Conservation (phyloP, 202 grass and related monocot species). For the Cymbopogon flexuosus region DNA sequence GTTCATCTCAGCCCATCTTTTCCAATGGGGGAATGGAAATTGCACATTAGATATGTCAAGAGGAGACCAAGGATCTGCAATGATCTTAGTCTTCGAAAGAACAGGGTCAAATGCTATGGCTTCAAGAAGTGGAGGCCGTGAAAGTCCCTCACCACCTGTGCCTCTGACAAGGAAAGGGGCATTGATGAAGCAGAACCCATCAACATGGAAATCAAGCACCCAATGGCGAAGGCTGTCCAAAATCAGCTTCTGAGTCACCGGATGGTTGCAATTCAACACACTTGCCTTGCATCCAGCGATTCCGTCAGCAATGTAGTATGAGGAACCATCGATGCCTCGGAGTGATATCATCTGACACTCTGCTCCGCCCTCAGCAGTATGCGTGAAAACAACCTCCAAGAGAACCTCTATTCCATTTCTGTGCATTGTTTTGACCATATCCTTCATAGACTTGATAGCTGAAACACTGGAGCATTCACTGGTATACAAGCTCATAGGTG, state of each 20-base stretch:
- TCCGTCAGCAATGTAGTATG: slow-evolving; percentile 54
- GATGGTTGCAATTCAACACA: slow-evolving; percentile 64
- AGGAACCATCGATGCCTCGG: slow-evolving; percentile 68
- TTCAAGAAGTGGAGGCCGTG: slow-evolving; percentile 67
- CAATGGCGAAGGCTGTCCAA: slow-evolving; percentile 92
- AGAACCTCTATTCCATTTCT: slow-evolving; percentile 75
- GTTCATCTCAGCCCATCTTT: slow-evolving; percentile 84
- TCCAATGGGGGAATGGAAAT: slow-evolving; percentile 86
- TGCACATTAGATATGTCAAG: slow-evolving; percentile 54
- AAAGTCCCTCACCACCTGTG: slow-evolving; percentile 46
- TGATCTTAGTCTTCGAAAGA: slow-evolving; percentile 81
- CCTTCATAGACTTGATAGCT: slow-evolving; percentile 66
- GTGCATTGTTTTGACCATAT: slow-evolving; percentile 88
- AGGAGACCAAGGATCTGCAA: slow-evolving; percentile 85
- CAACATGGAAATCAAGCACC: slow-evolving; percentile 85
- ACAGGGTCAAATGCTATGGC: slow-evolving; percentile 82
- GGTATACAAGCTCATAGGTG: slow-evolving; percentile 45
- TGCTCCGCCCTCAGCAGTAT: slow-evolving; percentile 64
- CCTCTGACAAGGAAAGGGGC: slow-evolving; percentile 63
- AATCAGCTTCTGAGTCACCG: slow-evolving; percentile 69
- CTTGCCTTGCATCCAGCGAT: slow-evolving; percentile 28
- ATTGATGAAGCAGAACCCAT: slow-evolving; percentile 92
- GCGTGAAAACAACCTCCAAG: slow-evolving; percentile 70
- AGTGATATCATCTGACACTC: slow-evolving; percentile 56
- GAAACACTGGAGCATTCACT: slow-evolving; percentile 31